Conservation (phyloP, 164 flowering plant species). For the Vitis vinifera region DNA sequence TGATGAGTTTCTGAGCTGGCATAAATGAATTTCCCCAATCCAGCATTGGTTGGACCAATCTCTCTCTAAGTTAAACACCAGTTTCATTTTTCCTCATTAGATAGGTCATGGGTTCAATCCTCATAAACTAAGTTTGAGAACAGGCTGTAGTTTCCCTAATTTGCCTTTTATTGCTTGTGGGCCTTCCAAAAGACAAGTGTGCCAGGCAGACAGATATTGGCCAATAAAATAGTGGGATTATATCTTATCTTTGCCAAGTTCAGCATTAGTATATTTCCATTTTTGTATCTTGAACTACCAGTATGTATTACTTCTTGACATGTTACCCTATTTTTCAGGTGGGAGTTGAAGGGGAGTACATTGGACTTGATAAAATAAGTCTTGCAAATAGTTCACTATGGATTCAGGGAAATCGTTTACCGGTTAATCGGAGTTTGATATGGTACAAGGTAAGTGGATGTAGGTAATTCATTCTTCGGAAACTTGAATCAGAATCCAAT, state of each 20-base stretch:
- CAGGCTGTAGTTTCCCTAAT: not conserved
- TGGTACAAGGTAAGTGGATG: conserved; percentile 56
- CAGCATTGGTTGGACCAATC: not conserved
- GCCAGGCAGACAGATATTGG: not conserved
- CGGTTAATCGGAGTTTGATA: conserved; percentile 46
- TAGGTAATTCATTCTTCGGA: conserved; percentile 1
- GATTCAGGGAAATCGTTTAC: conserved; percentile 31
- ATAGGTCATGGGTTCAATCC: not conserved
- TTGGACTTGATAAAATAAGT: conserved; percentile 41
- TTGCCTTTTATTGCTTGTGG: not conserved
- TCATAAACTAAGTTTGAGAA: not conserved
- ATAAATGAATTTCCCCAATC: not conserved
- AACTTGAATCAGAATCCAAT: not conserved
- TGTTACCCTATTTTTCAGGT: conserved; percentile 32
- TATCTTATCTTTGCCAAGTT: not conserved
- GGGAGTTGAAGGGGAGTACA: conserved; percentile 52
- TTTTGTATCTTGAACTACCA: no score
- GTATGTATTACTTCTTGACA: not conserved
- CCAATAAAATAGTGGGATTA: not conserved
- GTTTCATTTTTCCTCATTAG: not conserved
- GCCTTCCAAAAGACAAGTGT: not conserved
- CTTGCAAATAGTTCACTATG: conserved; percentile 51
- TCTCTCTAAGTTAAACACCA: not conserved
- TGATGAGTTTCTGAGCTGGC: not conserved
- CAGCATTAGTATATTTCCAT: not conserved